A percentile compares a stretch with the other conserved stretches of the same genome.
These are phyloP conservation scores for Closterium sp. DNA, from an alignment of 139 green algal genomes.

Conservation along the genomic window DNA sequence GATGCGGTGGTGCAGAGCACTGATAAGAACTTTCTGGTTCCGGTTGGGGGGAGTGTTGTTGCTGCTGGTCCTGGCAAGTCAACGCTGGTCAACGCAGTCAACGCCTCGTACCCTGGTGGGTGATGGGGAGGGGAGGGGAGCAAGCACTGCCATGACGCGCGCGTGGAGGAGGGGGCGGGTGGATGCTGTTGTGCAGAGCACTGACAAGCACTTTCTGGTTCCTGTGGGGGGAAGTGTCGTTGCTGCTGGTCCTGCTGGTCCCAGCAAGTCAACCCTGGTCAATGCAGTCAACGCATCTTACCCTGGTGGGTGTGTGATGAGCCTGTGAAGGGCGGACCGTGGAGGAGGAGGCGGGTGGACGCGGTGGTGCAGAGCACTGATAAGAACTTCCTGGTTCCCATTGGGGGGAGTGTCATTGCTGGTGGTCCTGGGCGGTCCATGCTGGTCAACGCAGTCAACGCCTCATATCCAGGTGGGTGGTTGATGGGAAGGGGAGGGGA, in stretches of 20 bases:
- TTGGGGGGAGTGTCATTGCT: slow-evolving; percentile 43
- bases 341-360: slow-evolving; percentile 78
- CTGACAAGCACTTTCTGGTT: slow-evolving; percentile 98
- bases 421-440: too few species aligned
- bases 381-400: slow-evolving; percentile 98
- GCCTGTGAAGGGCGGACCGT: too few species aligned
- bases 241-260: background rate
- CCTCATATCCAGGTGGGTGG: background rate
- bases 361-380: slow-evolving; percentile 81
- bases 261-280: background rate
- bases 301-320: background rate
- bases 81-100: too few species aligned
- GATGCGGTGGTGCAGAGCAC: slow-evolving; percentile 84
- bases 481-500: too few species aligned
- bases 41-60: slow-evolving; percentile 58
- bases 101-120: too few species aligned
- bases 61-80: too few species aligned
- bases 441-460: background rate
- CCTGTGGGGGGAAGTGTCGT: slow-evolving; percentile 63
- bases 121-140: too few species aligned
- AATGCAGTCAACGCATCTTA: background rate
- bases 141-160: slow-evolving; percentile 10
- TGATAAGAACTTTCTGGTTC: slow-evolving; percentile 98
- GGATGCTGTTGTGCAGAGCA: slow-evolving; percentile 84
- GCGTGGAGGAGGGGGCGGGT: slow-evolving; percentile 73